Evolutionary conservation across 768 basidiomycete species (phyloP), one percentile per base, ranked within the genome.

Genomic region (Naganishia randhawae): DNA sequence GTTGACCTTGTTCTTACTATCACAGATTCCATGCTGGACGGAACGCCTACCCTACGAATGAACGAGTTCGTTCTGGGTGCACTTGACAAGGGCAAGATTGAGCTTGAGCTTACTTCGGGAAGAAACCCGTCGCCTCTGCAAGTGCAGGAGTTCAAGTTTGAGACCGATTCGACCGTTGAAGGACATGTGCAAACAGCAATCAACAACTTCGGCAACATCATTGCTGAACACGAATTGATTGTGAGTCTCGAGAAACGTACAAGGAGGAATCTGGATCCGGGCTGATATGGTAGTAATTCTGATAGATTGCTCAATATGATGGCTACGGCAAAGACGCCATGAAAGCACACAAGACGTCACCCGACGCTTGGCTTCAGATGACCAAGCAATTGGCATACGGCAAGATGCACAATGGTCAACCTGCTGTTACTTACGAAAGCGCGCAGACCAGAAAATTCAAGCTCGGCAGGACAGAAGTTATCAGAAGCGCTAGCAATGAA

Each of bases 321-420:
- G 89, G 86, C 5, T 96, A 93, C 78, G 96, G 96, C 69, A 95
- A 95, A 81, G 83, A 85, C 72, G 80, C 85, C 72, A 90, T 93
- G 82, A 97, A 96, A 83, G 84, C 83, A 66, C 91, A 90, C 84
- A 88, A 88, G 75, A 83, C 86, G 53, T 92, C 90, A 0, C 96
- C 95, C 0, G 96, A 99, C 75, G 93, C 94, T 31, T 93, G 92
- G 87, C 90, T 85, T 19, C 96, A 99, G 81, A 84, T 98, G 64
- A 87, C 94, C 73, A 97, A 94, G 82, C 95, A 97, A 80, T 87
- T 97, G 53, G 95, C 94, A 25, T 97, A 91, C 83, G 86, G 89
- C 79, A 93, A 94, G 82, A 85, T 93, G 37, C 80, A 87, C 33
- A 45, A 37, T 16, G 77, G 81, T 79, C 86, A 70, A 81, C 82